phyloP scores from a whole-genome alignment of 164 flowering plant genomes.

The Stephania yunnanensis region DNA sequence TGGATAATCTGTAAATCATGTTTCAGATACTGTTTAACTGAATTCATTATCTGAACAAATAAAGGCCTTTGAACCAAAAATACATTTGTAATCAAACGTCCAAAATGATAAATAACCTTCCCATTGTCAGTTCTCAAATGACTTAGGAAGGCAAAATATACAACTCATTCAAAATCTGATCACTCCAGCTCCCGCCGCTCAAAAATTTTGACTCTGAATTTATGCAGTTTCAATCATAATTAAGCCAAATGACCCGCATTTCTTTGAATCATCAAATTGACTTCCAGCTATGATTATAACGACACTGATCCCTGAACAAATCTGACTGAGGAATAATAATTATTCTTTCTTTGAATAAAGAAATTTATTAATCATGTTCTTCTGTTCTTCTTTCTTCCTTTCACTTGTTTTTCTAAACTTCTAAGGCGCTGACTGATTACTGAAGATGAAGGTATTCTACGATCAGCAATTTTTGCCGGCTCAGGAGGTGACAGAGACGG shows the following conservation, averaged over 20 bases:
- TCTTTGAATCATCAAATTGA: neutral
- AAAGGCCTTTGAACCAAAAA: neutral
- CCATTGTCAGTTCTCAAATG: neutral
- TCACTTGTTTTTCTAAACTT: slow-evolving; percentile 63
- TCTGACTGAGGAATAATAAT: neutral
- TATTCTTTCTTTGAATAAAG: neutral
- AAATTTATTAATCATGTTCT: slow-evolving; percentile 19
- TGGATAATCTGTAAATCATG: no score
- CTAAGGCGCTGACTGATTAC: slow-evolving; percentile 49
- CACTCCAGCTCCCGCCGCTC: neutral
- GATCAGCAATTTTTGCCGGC: slow-evolving; percentile 14
- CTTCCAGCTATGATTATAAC: neutral
- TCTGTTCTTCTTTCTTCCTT: slow-evolving; percentile 58
- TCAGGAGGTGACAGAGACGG: slow-evolving; percentile 4
- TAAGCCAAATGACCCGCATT: neutral
- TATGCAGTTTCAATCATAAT: neutral
- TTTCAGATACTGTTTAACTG: no score
- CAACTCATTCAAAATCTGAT: neutral
- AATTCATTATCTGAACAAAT: neutral
- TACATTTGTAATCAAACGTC: neutral
- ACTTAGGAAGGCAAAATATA: neutral
- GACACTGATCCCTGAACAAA: neutral
- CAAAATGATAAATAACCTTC: neutral
- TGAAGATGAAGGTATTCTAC: slow-evolving; percentile 36
- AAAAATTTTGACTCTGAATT: neutral